A percentile compares a stretch with the other conserved stretches of the same genome.
These are phyloP conservation scores for Metrosideros polymorpha DNA, from an alignment of 441 rosid genomes.

Conservation along the genomic window DNA sequence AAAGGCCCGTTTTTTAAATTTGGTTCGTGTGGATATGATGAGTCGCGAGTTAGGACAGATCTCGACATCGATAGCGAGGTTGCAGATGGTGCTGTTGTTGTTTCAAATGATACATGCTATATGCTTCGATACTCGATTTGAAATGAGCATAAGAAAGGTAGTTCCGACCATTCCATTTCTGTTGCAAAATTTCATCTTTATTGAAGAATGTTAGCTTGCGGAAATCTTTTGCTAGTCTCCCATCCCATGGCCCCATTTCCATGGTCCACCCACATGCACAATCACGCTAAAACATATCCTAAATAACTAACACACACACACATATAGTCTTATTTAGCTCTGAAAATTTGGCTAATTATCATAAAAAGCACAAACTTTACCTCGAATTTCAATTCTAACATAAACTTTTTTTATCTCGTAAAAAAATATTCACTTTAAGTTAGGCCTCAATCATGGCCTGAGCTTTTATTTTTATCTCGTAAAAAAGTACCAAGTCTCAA, in stretches of 20 bases:
- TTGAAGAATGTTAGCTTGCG: not conserved
- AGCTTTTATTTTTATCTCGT: not conserved
- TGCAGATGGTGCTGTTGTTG: not conserved
- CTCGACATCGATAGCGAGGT: not conserved
- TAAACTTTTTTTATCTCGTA: not conserved
- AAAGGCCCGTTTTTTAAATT: not conserved
- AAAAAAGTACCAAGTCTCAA: not conserved
- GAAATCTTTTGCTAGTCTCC: not conserved
- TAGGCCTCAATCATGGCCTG: fast-evolving
- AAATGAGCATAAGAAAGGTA: not conserved
- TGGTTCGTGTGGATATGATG: not conserved
- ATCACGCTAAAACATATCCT: not conserved
- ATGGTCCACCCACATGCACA: not conserved
- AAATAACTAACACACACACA: not conserved
- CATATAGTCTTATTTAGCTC: not conserved
- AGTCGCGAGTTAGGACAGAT: fast-evolving
- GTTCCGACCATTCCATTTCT: not conserved
- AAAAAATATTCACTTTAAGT: not conserved
- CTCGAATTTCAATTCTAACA: not conserved
- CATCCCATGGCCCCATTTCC: not conserved
- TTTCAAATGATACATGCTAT: not conserved
- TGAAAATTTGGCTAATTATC: not conserved
- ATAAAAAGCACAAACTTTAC: not conserved
- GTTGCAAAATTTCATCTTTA: not conserved
- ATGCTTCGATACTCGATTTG: not conserved